Conservation (phyloP, 768 basidiomycete genomes). For the Crepidotus variabilis region DNA sequence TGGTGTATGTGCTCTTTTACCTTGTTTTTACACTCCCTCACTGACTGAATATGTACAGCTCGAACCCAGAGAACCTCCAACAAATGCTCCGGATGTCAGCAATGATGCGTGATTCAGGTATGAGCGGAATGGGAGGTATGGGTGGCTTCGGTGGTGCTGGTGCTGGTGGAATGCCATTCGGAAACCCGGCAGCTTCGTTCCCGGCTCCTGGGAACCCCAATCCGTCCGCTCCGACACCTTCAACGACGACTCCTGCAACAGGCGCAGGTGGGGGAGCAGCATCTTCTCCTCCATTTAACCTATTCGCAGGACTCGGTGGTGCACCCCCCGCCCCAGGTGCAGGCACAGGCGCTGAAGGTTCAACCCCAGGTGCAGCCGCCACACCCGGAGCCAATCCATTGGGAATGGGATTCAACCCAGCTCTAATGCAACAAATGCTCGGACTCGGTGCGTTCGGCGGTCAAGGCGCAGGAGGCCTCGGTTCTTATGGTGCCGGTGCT, state of each 20-base stretch:
- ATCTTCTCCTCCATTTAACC: constrained; percentile 14
- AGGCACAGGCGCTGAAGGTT: constrained; percentile 14
- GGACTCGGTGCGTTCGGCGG: constrained; percentile 24
- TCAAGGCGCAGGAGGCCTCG: constrained; percentile 23
- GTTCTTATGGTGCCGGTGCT: constrained; percentile 14
- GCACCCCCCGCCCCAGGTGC: constrained; percentile 16
- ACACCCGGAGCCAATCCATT: constrained; percentile 16
- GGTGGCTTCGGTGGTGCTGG: constrained; percentile 13
- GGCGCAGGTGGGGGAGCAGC: constrained; percentile 20
- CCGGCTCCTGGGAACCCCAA: constrained; percentile 54
- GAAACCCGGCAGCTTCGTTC: constrained; percentile 25
- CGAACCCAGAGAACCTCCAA: constrained; percentile 76
- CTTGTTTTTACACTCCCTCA: not conserved
- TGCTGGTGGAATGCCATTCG: constrained; percentile 7
- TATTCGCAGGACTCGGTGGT: constrained; percentile 16
- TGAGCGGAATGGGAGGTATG: constrained; percentile 23
- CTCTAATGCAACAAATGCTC: constrained; percentile 42
- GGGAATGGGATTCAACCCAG: constrained; percentile 31
- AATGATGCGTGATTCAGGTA: constrained; percentile 41
- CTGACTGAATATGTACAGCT: constrained; percentile 42
- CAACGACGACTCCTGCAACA: constrained; percentile 18
- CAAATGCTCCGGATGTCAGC: constrained; percentile 74
- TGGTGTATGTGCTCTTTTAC: constrained; percentile 51
- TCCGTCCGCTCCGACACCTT: constrained; percentile 19
- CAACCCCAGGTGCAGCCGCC: constrained; percentile 17